Percentiles rank a stretch among this genome's conserved stretches.
phyloP scores from a whole-genome alignment of 768 basidiomycete genomes.

The Trametes cinnabarina region DNA sequence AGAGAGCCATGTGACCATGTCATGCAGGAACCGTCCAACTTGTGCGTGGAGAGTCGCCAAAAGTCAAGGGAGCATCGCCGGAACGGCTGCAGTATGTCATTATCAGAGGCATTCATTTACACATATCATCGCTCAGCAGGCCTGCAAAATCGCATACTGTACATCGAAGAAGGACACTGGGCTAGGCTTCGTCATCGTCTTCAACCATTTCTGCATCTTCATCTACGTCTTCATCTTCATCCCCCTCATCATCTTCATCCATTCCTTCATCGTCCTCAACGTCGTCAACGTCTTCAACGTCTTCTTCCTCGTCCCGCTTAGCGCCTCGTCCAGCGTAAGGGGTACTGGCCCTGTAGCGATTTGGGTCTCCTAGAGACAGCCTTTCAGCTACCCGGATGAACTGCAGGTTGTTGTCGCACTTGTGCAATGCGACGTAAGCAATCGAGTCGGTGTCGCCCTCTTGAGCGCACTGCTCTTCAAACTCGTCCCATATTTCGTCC shows the following conservation, averaged over 20 bases:
- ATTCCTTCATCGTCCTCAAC: neutral
- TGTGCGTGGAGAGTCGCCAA: too few species aligned
- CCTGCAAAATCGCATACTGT: too few species aligned
- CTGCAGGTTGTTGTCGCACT: constrained; percentile 14
- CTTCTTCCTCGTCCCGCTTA: neutral
- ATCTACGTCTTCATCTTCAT: neutral
- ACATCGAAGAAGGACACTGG: too few species aligned
- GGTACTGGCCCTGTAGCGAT: neutral
- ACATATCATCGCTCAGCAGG: too few species aligned
- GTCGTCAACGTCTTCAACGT: neutral
- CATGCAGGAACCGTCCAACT: too few species aligned
- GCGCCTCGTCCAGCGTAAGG: neutral
- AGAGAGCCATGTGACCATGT: constrained; percentile 3
- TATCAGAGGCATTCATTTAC: too few species aligned
- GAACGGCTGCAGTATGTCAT: too few species aligned
- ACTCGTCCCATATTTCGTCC: constrained; percentile 3
- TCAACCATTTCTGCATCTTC: too few species aligned
- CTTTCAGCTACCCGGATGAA: neutral
- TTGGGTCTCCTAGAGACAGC: neutral
- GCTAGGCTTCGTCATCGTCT: too few species aligned
- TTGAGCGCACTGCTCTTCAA: neutral
- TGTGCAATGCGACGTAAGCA: neutral
- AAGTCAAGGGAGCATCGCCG: too few species aligned
- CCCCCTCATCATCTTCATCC: neutral
- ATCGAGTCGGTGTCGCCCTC: neutral